Base-by-base conservation (phyloP, 2,329 filamentous ascomycete species). In the Dactylellina drechsleri region DNA sequence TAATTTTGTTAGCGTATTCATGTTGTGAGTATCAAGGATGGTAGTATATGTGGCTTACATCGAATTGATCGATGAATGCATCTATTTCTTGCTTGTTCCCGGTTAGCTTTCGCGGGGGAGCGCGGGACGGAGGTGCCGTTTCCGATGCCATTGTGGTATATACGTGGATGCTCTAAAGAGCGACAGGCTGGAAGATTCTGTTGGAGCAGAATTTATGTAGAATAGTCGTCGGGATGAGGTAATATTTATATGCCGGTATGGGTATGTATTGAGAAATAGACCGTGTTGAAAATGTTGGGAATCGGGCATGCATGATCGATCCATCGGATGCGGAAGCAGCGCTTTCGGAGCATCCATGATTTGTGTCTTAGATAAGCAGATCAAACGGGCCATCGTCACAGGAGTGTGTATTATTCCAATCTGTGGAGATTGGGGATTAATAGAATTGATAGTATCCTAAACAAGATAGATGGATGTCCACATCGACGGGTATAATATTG, bases 21-120 rank as follows among this genome's bases (percentile, higher is more conserved):
- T 8, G 31, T 36, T 36, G 1, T 36, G 10, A 36, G 31, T 10
- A 10, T 36, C 10, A 3, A 7, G 36, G 56, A 43, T 43, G 36
- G 12, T 18, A 26, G 6, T 1, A 41, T 23, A 23, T 23, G 23
- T n/a, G 31, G 78, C 92, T 83, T 83, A 97, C 95, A 85, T 99
- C 95, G 81, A 97, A 99, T 81, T 88, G 88, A 83, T 92, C 90
- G 76, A 99, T 85, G 81, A 99, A 99, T 60, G 90, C 89, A 58
- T 90, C 87, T 78, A 97, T 91, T 52, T 87, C 91, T 71, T 87
- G 84, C 77, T 87, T 86, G 81, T 98, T 89, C 81, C 93, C 93
- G 43, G 90, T 94, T 77, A 99, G 86, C 81, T 93, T 87, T 79
- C 84, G 81, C 20, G 85, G 84, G 77, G 83, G 40, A 20, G 62